These are phyloP conservation scores for Metarhizium brunneum DNA, from an alignment of 2,329 filamentous ascomycete genomes.

Conservation along the genomic window DNA sequence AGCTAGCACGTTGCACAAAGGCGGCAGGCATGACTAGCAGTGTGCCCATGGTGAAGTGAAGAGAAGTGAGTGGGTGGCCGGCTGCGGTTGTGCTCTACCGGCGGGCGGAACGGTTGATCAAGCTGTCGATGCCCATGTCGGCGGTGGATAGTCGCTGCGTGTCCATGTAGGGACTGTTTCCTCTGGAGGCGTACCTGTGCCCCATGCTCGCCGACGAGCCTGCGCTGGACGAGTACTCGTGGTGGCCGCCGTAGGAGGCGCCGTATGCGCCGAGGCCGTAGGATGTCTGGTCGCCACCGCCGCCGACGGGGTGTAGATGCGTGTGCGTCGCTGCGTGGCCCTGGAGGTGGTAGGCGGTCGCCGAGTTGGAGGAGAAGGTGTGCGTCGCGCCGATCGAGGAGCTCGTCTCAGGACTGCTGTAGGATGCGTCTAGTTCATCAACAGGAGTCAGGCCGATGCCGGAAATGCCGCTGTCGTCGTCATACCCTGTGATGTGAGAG, in stretches of 20 bases:
- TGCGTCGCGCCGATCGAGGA: slow-evolving; percentile 28
- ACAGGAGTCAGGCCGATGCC: slow-evolving; percentile 48
- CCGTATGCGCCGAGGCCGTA: slow-evolving; percentile 17
- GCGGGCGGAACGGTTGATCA: slow-evolving; percentile 42
- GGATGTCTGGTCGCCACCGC: neutral
- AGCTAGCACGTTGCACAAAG: neutral
- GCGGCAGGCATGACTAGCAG: neutral
- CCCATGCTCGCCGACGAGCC: slow-evolving; percentile 34
- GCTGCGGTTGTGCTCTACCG: slow-evolving; percentile 9
- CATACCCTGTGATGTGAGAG: slow-evolving; percentile 36
- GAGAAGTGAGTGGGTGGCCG: neutral
- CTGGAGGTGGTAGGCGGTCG: slow-evolving; percentile 9
- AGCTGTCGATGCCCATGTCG: slow-evolving; percentile 52
- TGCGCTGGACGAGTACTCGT: slow-evolving; percentile 46
- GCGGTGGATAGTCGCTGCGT: slow-evolving; percentile 42
- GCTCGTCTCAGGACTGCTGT: slow-evolving; percentile 44
- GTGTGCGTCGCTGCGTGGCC: neutral
- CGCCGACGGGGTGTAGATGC: slow-evolving; percentile 5
- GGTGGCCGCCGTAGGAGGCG: slow-evolving; percentile 15
- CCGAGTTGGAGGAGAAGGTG: slow-evolving; percentile 28
- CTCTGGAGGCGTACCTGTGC: slow-evolving; percentile 23
- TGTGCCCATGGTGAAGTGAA: neutral
- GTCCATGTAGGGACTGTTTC: slow-evolving; percentile 37
- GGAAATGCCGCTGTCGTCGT: slow-evolving; percentile 65
- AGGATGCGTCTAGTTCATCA: slow-evolving; percentile 49